Percentiles rank a stretch among this genome's conserved stretches.
Conservation (phyloP, 2,329 filamentous ascomycete species). For the Calonectria pseudoreteaudii region DNA sequence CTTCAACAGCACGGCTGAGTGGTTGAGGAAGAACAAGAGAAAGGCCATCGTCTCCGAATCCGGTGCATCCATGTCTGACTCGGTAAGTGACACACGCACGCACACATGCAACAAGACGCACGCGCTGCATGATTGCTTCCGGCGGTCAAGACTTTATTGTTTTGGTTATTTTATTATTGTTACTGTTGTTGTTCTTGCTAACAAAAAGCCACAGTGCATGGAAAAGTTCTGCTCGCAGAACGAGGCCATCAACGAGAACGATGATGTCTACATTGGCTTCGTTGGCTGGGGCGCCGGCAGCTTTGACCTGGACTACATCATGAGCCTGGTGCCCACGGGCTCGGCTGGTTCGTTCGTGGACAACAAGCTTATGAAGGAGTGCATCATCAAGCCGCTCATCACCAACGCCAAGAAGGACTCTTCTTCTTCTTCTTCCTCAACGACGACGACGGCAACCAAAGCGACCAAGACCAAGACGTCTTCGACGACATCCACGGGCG, state of each 20-base stretch:
- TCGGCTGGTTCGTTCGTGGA: conserved; percentile 46
- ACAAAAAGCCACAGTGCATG: conserved; percentile 51
- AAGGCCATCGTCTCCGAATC: conserved; percentile 65
- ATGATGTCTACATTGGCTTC: conserved; percentile 60
- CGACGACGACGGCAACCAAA: neutral
- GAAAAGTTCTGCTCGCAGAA: conserved; percentile 60
- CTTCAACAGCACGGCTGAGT: conserved; percentile 60
- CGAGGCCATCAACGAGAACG: conserved; percentile 57
- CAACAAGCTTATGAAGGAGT: conserved; percentile 56
- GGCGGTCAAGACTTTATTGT: neutral
- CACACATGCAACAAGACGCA: neutral
- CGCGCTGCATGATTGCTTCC: neutral
- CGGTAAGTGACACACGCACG: conserved; percentile 47
- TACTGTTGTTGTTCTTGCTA: too few relatives aligned
- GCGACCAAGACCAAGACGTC: conserved; percentile 5
- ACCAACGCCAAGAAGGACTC: conserved; percentile 25
- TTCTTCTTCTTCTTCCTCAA: too few relatives aligned
- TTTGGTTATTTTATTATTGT: too few relatives aligned
- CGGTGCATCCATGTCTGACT: conserved; percentile 57
- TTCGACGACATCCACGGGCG: neutral
- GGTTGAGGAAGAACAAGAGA: conserved; percentile 59
- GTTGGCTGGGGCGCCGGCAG: conserved; percentile 60
- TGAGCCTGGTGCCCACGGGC: conserved; percentile 55
- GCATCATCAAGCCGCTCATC: conserved; percentile 53
- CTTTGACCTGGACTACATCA: conserved; percentile 55